These are phyloP conservation scores for Colletotrichum spaethianum DNA, from an alignment of 2,329 filamentous ascomycete species.

Conservation along the genomic window DNA sequence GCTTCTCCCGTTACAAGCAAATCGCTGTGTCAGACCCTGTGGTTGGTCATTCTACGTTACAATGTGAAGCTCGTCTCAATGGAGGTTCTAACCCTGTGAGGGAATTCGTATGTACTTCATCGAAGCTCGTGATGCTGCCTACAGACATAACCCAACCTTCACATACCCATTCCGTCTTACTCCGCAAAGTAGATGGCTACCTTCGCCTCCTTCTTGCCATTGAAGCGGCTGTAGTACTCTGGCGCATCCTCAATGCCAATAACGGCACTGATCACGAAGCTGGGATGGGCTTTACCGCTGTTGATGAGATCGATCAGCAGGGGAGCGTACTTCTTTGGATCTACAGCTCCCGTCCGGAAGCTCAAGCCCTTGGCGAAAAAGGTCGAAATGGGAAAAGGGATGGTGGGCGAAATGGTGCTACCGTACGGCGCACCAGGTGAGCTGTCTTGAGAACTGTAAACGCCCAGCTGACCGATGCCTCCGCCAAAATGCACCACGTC, in stretches of 20 bases:
- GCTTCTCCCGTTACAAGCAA: background rate
- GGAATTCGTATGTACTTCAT: background rate
- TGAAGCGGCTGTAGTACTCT: constrained; percentile 46
- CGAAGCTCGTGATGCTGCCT: background rate
- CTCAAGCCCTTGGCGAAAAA: constrained; percentile 43
- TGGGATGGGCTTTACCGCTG: constrained; percentile 44
- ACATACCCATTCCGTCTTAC: background rate
- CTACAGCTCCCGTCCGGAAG: constrained; percentile 27
- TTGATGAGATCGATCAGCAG: constrained; percentile 43
- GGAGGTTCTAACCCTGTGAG: background rate
- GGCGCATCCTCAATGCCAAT: constrained; percentile 48
- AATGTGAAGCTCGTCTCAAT: background rate
- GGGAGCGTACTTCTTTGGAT: constrained; percentile 23
- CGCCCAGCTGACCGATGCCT: constrained; percentile 45
- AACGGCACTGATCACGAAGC: constrained; percentile 48
- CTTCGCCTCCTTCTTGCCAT: constrained; percentile 44
- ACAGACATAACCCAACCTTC: background rate
- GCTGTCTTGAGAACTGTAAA: constrained; percentile 39
- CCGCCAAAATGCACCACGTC: constrained; percentile 39
- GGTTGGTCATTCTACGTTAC: background rate
- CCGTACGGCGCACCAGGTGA: constrained; percentile 39
- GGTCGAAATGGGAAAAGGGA: constrained; percentile 42
- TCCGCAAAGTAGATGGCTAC: constrained; percentile 28
- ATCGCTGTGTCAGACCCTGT: background rate
- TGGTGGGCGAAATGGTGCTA: constrained; percentile 21